Base-by-base conservation (phyloP, 352 stramenopile genomes). In the Globisporangium spiculum region DNA sequence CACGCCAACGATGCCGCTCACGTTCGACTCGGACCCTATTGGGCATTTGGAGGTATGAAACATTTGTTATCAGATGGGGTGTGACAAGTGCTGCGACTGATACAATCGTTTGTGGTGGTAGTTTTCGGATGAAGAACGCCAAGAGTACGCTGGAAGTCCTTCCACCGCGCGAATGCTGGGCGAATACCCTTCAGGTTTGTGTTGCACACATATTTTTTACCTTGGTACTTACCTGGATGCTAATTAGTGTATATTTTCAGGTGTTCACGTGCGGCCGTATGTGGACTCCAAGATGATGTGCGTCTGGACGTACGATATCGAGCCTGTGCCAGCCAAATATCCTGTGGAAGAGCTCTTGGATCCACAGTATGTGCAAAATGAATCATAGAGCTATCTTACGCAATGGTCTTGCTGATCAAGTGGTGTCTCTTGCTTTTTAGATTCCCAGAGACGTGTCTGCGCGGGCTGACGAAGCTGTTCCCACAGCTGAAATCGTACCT, bases 301-400 rank as follows among this genome's bases (percentile, higher is more conserved):
- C 12, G 82, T 93, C 18, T 93, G 85, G 85, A 91, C 85, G 27
- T 93, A 89, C 66, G 85, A 91, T 62, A 88, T 86, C 16, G 78
- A 91, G 26, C 70, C 81, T 14, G 85, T 91, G 36, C 62, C 76
- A 8, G 72, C 77, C 0, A 74, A 86, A 36, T 93, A 92, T 58
- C 85, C 85, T 0, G 75, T 93, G 34, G 79, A 91, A 70, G 81
- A 89, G 27, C 67, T 81, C 1, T 58, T 93, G 7, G 83, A 93
- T 50, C 70, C 69, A 22, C 79, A 78, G 83, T 91, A 57, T 22
- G 75, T 18, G 53, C 54, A 41, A 22, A 24, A 26, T n/a, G 10
- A 20, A 60, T 26, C 26, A 18, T 44, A 14, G 3, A 38, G 18
- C 4, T 36, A 14, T 7, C 16, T 34, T 26, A 3, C 1, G 1